Evolutionary conservation across 2,329 filamentous ascomycete genomes (phyloP).

Genomic region (Sclerotinia sclerotiorum): DNA sequence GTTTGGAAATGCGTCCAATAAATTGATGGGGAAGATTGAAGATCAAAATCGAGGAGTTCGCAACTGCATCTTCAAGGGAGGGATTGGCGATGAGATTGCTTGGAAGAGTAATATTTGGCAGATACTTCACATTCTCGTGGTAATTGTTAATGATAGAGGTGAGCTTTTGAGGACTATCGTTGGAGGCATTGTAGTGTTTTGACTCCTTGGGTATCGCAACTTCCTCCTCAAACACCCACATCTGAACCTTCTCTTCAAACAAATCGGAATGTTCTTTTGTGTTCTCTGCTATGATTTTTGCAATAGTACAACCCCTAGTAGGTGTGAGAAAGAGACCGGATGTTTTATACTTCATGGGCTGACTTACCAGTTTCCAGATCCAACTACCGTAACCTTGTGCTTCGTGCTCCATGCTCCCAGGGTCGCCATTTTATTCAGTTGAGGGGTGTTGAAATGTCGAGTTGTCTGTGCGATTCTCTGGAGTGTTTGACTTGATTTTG

Average conservation of each 20-base stretch:
- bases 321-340: slow-evolving; percentile 23
- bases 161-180: slow-evolving; percentile 74
- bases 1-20: slow-evolving; percentile 80
- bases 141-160: slow-evolving; percentile 85
- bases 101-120: slow-evolving; percentile 83
- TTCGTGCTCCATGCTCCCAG: slow-evolving; percentile 60
- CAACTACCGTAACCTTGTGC: slow-evolving; percentile 91
- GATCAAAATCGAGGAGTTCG: slow-evolving; percentile 81
- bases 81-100: slow-evolving; percentile 82
- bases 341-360: not conserved
- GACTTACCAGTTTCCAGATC: slow-evolving; percentile 89
- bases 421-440: slow-evolving; percentile 39
- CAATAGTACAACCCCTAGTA: slow-evolving; percentile 87
- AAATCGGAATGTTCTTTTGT: slow-evolving; percentile 72
- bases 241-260: slow-evolving; percentile 88
- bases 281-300: slow-evolving; percentile 96
- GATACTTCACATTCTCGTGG: slow-evolving; percentile 98
- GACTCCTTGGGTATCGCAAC: slow-evolving; percentile 71
- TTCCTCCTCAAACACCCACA: slow-evolving; percentile 99
- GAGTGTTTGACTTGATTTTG: slow-evolving; percentile 29
- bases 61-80: slow-evolving; percentile 75
- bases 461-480: slow-evolving; percentile 30
- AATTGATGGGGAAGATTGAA: slow-evolving; percentile 98
- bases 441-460: slow-evolving; percentile 28
- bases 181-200: slow-evolving; percentile 66